Evolutionary conservation across 441 rosid genomes (phyloP), one percentile per base, ranked within the genome.

Genomic region (Cnidoscolus chayamansa): DNA sequence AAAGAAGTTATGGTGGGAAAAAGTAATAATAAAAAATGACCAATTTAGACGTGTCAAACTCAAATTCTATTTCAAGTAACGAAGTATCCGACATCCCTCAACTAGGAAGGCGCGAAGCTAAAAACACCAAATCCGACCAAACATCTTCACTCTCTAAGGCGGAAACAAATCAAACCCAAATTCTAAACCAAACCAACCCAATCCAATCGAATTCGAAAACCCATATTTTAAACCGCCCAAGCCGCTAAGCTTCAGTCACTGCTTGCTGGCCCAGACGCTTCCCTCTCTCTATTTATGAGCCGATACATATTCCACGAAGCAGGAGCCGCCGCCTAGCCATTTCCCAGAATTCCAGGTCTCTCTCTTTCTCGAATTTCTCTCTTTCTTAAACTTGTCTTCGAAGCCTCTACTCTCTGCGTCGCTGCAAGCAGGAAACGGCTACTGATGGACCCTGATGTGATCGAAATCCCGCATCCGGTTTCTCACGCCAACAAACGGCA

Each of bases 361-460:
- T 54, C 35, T 53, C 55, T 50, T 19, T 48, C 67, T 61, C 11
- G 47, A 43, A 17, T 32, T 31, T 4, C 13, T n/a, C 10, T 54
- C 10, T 49, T 67, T 68, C 15, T 64, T 50, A 49, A 68, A 62
- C n/a, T 30, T 61, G 61, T 11, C 68, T 7, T 7, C 54, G 32
- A 40, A 6, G 65, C 67, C 70, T 68, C 20, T 37, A 10, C 56
- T 76, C 50, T 81, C 65, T 20, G 37, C 78, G 63, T 70, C 76
- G 72, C 5, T 48, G 67, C 65, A 30, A 80, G 69, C 87, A 82
- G 85, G 82, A 79, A 79, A 59, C 82, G 79, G 64, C 48, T 73
- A 57, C 25, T 74, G 51, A 84, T 88, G 87, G 93, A 86, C 70
- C 77, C 87, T 9, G 88, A 84, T 20, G 88, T 85, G 67, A 77